Conservation (phyloP, 1,284 basidiomycete genomes). For the Marasmius tenuissimus region DNA sequence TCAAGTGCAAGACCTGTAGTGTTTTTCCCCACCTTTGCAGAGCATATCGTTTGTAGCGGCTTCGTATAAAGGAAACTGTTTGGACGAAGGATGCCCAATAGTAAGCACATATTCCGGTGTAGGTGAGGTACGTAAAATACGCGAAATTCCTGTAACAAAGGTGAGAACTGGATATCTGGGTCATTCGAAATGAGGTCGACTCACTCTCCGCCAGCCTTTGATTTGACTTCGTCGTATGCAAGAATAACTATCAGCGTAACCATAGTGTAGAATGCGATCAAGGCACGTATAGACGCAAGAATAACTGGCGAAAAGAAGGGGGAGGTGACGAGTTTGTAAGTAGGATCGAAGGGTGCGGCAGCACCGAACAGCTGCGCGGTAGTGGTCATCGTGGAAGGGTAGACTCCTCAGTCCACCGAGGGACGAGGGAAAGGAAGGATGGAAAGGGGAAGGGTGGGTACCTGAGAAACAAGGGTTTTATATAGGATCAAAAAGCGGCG, state of each 20-base stretch:
- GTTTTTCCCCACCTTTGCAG: conserved; percentile 58
- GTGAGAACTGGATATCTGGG: background rate
- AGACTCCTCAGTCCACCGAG: background rate
- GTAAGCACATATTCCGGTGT: conserved; percentile 62
- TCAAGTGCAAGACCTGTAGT: conserved; percentile 56
- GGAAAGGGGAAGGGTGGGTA: background rate
- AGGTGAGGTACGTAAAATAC: conserved; percentile 65
- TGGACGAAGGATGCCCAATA: conserved; percentile 61
- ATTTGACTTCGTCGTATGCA: conserved; percentile 33
- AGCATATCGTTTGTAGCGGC: conserved; percentile 40
- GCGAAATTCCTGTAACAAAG: conserved; percentile 48
- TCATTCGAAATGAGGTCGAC: background rate
- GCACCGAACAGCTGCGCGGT: background rate
- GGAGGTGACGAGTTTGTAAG: conserved; percentile 57
- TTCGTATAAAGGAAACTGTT: conserved; percentile 43
- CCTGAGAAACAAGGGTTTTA: background rate
- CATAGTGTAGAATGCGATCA: conserved; percentile 55
- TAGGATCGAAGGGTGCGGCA: conserved; percentile 51
- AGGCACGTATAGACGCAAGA: conserved; percentile 48
- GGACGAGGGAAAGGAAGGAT: background rate
- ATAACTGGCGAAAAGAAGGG: conserved; percentile 46
- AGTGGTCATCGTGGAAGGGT: background rate
- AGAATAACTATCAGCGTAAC: conserved; percentile 45
- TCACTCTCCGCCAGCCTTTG: conserved; percentile 28
- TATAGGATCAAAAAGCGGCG: too few species aligned